Base-by-base conservation (phyloP, 2,329 filamentous ascomycete genomes). In the Ophiosphaerella herpotricha region DNA sequence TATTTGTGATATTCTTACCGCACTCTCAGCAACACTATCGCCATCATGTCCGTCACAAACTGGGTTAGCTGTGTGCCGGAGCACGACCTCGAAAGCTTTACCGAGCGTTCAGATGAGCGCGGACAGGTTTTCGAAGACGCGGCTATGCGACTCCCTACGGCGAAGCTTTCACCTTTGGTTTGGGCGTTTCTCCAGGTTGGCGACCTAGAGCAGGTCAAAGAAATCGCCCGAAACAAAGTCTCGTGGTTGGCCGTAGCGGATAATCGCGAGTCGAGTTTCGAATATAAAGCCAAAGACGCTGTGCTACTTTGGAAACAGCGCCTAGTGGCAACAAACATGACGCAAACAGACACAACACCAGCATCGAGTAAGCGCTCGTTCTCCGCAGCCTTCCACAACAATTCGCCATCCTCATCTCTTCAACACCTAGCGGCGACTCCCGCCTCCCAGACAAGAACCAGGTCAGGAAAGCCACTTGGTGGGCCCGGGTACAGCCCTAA, bases 121-220 rank as follows among this genome's bases (percentile, higher is more conserved):
- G 4, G 7, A 11, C 7, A 7, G 2, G 2, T 29, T 5, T 29
- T 29, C 26, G 26, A 29, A 29, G 26, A 29, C 9, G 9, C 26
- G 26, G 26, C 26, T 11, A 29, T 2, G 26, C 26, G 26, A 29
- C 9, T 29, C 7, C 9, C 26, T 29, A 29, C 26, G 26, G 9
- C 26, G 26, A 11, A 29, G 26, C 8, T 41, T 13, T 29, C 36
- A 26, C 39, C 41, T 50, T 42, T 29, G 26, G 34, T 54, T 14
- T 54, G 50, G 50, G 46, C 50, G 37, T 54, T 54, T 24, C 34
- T 38, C 35, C 51, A 54, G 29, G 36, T 54, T 40, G 43, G 34
- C 35, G 13, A 36, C 16, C 36, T 54, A 31, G 46, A 50, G 23
- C 4, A 16, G 9, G 32, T 52, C 41, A 35, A 41, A 16, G 29